Evolutionary conservation across 257 asterid species (phyloP).

Genomic region (Plantago elongata): DNA sequence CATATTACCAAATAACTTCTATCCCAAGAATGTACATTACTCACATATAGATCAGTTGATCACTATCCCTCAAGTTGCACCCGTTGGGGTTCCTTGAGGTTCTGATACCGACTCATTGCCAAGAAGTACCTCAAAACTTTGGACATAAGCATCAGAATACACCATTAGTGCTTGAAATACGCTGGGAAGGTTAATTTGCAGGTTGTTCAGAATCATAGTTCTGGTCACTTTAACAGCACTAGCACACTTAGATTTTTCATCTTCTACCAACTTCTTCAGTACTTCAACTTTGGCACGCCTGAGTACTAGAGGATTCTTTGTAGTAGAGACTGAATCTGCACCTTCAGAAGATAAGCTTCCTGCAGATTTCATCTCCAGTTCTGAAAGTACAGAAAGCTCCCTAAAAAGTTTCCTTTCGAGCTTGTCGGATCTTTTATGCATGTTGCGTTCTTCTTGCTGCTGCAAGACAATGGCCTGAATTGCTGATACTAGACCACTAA

Average conservation of each 20-base stretch:
- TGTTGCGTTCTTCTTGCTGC: constrained; percentile 59
- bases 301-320: constrained; percentile 54
- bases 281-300: constrained; percentile 64
- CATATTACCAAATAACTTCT: constrained; percentile 7
- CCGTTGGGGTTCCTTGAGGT: constrained; percentile 23
- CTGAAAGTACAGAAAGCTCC: constrained; percentile 44
- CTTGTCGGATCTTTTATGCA: constrained; percentile 48
- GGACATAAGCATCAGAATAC: constrained; percentile 50
- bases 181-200: constrained; percentile 65
- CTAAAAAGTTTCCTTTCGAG: constrained; percentile 52
- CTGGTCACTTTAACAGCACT: constrained; percentile 41
- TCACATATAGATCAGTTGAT: background rate
- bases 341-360: constrained; percentile 36
- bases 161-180: constrained; percentile 49
- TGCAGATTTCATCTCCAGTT: constrained; percentile 50
- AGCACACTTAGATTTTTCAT: constrained; percentile 51
- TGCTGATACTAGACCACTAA: constrained; percentile 47
- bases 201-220: constrained; percentile 50
- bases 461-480: constrained; percentile 51
- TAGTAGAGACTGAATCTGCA: constrained; percentile 25
- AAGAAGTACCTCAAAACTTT: constrained; percentile 42
- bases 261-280: constrained; percentile 38
- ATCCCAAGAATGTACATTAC: constrained; percentile 26
- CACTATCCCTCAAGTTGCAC: constrained; percentile 13
- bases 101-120: constrained; percentile 25